These are phyloP conservation scores for Gypsophila paniculata DNA, from an alignment of 179 eudicot species.

Conservation along the genomic window DNA sequence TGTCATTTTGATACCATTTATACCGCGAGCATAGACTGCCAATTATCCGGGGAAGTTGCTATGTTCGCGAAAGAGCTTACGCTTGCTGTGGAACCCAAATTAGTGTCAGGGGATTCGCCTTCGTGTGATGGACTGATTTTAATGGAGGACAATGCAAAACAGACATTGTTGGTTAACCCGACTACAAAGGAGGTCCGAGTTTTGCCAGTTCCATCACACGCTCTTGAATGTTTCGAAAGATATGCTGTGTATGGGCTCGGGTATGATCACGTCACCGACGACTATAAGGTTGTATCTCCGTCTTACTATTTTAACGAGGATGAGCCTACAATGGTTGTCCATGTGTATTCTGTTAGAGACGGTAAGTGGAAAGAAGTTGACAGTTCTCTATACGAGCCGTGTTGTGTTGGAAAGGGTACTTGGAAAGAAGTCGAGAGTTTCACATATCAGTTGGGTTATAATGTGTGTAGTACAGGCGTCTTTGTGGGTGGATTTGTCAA, in stretches of 20 bases:
- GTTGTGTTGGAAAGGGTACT: neutral
- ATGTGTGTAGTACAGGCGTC: neutral
- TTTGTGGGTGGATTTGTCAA: constrained; percentile 15
- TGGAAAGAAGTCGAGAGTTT: constrained; percentile 16
- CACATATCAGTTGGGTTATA: constrained; percentile 4
- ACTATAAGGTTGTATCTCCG: constrained; percentile 19
- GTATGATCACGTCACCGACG: constrained; percentile 20
- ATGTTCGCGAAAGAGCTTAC: neutral
- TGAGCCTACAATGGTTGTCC: constrained; percentile 11
- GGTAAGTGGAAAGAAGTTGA: too few species aligned
- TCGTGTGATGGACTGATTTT: constrained; percentile 25
- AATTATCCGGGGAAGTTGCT: neutral
- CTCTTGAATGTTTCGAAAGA: neutral
- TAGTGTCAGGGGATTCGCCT: neutral
- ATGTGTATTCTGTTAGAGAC: constrained; percentile 18
- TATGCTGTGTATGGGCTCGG: constrained; percentile 17
- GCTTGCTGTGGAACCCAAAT: neutral
- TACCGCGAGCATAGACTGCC: neutral
- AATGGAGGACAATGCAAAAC: neutral
- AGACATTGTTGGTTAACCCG: constrained; percentile 16
- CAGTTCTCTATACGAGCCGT: too few species aligned
- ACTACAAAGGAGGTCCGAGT: constrained; percentile 8
- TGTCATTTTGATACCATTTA: neutral
- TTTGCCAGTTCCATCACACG: constrained; percentile 8
- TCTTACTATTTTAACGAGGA: neutral